A percentile compares a stretch with the other conserved stretches of the same genome.
Evolutionary conservation across 139 green algal species (phyloP).

Genomic region (Desmodesmus armatus): DNA sequence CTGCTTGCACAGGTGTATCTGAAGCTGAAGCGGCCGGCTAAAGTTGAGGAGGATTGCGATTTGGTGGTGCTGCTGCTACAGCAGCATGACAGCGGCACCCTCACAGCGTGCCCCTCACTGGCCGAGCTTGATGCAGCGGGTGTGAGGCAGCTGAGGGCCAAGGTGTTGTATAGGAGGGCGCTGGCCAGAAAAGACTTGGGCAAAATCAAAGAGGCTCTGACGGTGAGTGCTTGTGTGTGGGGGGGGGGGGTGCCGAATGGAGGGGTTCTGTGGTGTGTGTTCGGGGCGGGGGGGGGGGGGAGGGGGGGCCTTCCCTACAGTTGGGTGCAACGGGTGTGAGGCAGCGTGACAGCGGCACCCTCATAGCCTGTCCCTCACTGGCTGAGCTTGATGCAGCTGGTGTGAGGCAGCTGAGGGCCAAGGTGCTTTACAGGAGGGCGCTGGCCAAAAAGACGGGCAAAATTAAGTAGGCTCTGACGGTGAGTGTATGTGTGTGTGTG

Average conservation of each 20-base stretch:
- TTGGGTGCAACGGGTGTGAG: too few relatives aligned
- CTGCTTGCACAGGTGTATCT: too few relatives aligned
- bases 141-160: background rate
- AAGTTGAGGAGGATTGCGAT: background rate
- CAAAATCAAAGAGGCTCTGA: constrained; percentile 15
- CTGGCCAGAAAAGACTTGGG: constrained; percentile 5
- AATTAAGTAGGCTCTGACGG: background rate
- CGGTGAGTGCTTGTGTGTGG: background rate
- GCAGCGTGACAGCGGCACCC: too few relatives aligned
- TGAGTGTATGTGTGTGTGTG: background rate
- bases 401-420: background rate
- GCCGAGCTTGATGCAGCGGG: background rate
- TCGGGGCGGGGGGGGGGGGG: too few relatives aligned
- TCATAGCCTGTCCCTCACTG: too few relatives aligned
- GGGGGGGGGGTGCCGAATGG: background rate
- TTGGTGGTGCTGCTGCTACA: background rate
- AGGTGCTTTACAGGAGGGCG: background rate
- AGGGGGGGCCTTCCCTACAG: too few relatives aligned
- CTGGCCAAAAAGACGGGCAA: constrained; percentile 13
- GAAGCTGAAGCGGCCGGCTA: too few relatives aligned
- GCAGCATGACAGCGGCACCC: too few relatives aligned
- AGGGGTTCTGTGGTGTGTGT: too few relatives aligned
- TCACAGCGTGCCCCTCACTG: too few relatives aligned
- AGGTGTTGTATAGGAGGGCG: background rate
- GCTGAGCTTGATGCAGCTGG: background rate